These are phyloP conservation scores for Pythium folliculosum DNA, from an alignment of 352 stramenopile species.

Conservation along the genomic window DNA sequence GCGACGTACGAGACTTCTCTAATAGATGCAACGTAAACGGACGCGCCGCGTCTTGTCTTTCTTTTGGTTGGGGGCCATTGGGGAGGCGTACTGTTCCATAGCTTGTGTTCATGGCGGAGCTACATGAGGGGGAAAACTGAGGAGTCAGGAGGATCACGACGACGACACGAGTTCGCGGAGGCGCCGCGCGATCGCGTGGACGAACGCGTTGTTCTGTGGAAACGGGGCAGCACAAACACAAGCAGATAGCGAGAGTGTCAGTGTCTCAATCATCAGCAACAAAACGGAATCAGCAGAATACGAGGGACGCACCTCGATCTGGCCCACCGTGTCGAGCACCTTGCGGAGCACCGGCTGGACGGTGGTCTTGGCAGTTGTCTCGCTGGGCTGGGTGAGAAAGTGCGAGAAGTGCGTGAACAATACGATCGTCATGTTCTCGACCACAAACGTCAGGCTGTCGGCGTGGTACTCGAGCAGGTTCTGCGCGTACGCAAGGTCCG, in stretches of 20 bases:
- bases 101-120: too few relatives aligned
- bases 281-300: background rate
- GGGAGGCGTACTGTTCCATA: too few relatives aligned
- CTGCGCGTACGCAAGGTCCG: conserved; percentile 43
- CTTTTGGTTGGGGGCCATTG: too few relatives aligned
- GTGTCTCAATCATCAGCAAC: background rate
- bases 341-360: conserved; percentile 68
- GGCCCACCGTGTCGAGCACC: conserved; percentile 60
- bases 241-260: background rate
- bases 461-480: conserved; percentile 75
- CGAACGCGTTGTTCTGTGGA: conserved; percentile 59
- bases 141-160: conserved; percentile 14
- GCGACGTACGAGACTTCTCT: background rate
- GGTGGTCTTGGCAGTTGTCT: conserved; percentile 29
- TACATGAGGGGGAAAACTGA: background rate
- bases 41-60: too few relatives aligned
- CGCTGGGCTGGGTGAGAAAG: conserved; percentile 42
- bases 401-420: conserved; percentile 72
- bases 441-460: conserved; percentile 73
- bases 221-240: background rate
- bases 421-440: conserved; percentile 79
- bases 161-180: conserved; percentile 56
- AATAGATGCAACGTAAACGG: too few relatives aligned
- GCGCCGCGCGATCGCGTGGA: conserved; percentile 67
- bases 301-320: conserved; percentile 58